Percentiles rank a stretch among this genome's conserved stretches.
Conservation (phyloP, 768 basidiomycete genomes). For the Exidia glandulosa region DNA sequence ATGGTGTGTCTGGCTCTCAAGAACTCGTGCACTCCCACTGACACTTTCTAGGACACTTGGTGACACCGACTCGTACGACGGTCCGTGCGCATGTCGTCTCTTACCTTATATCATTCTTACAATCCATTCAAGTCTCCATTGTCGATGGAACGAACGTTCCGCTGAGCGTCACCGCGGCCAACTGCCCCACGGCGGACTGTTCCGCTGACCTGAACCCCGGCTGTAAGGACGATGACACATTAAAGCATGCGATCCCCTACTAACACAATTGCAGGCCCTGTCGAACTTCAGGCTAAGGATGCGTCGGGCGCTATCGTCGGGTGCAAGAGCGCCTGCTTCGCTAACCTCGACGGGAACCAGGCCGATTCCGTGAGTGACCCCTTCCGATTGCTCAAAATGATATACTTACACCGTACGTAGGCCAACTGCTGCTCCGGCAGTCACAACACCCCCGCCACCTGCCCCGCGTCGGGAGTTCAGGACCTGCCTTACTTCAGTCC, state of each 20-base stretch:
- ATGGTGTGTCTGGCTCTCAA: too few species aligned
- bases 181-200: conserved; percentile 1
- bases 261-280: conserved; percentile 1
- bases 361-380: conserved; percentile 55
- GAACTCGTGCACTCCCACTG: too few species aligned
- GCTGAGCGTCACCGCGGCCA: conserved; percentile 2
- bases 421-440: conserved; percentile 15
- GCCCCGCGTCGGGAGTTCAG: conserved; percentile 36
- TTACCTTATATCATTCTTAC: neutral
- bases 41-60: too few species aligned
- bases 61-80: neutral
- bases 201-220: conserved; percentile 6
- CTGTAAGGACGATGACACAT: neutral
- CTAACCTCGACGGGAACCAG: conserved; percentile 27
- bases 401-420: too few species aligned
- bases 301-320: conserved; percentile 25
- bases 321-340: conserved; percentile 48
- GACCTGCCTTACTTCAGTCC: conserved; percentile 10
- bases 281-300: neutral
- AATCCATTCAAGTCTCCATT: conserved; percentile 1
- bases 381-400: too few species aligned
- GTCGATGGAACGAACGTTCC: conserved; percentile 11
- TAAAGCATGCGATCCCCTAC: neutral
- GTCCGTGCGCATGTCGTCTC: neutral
- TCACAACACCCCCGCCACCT: conserved; percentile 40